phyloP scores from a whole-genome alignment of 495 filamentous ascomycete genomes.

The Xylaria intraflava region DNA sequence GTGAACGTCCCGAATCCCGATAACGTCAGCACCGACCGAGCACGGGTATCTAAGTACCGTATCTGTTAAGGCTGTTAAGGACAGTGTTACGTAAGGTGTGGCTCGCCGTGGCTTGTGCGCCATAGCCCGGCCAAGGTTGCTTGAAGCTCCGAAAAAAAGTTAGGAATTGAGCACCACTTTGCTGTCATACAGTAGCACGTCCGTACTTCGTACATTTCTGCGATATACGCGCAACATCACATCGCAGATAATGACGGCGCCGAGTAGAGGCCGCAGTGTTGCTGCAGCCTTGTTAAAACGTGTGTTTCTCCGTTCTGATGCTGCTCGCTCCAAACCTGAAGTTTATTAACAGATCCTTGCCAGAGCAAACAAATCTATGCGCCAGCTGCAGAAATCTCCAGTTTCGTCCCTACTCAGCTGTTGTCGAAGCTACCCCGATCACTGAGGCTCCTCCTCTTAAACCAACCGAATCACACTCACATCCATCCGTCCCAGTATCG shows the following conservation, averaged over 20 bases:
- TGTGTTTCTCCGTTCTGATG: slow-evolving; percentile 18
- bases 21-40: too few species aligned
- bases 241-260: slow-evolving; percentile 39
- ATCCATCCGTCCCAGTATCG: slow-evolving; percentile 23
- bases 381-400: slow-evolving; percentile 23
- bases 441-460: slow-evolving; percentile 24
- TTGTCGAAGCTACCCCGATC: slow-evolving; percentile 11
- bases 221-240: slow-evolving; percentile 11
- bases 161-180: slow-evolving; percentile 11
- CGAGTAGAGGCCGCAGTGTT: slow-evolving; percentile 42
- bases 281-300: slow-evolving; percentile 37
- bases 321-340: neutral
- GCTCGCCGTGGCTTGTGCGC: slow-evolving; percentile 14
- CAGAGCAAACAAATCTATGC: slow-evolving; percentile 28
- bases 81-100: too few species aligned
- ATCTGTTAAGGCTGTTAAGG: too few species aligned
- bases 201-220: slow-evolving; percentile 3
- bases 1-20: too few species aligned
- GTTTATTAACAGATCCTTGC: neutral
- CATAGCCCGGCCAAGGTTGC: neutral
- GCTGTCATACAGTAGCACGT: slow-evolving; percentile 11
- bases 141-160: slow-evolving; percentile 23
- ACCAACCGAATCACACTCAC: slow-evolving; percentile 17
- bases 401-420: slow-evolving; percentile 24
- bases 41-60: too few species aligned